Conservation (phyloP, 1,284 basidiomycete species). For the Cystobasidiaceae sp. region DNA sequence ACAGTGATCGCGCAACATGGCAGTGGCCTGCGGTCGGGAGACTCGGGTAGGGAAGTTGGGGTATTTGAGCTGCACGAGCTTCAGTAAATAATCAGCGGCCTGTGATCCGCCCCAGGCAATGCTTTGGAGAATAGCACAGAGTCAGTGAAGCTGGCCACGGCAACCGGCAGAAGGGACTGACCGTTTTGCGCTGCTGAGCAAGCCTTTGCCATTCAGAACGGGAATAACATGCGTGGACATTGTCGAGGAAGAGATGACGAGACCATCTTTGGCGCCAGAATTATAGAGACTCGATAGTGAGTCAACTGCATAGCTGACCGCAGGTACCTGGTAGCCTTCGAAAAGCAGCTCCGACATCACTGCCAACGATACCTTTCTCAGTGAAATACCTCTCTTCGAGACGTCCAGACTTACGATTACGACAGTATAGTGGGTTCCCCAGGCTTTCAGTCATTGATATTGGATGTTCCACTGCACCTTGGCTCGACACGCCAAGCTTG, state of each 20-base stretch:
- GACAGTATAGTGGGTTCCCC: conserved; percentile 81
- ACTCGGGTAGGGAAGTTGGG: conserved; percentile 68
- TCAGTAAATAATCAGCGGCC: conserved; percentile 83
- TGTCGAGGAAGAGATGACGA: conserved; percentile 77
- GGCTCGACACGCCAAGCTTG: conserved; percentile 64
- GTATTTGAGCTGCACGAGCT: conserved; percentile 91
- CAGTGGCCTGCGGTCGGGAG: conserved; percentile 55
- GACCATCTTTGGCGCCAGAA: conserved; percentile 64
- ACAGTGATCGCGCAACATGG: conserved; percentile 84
- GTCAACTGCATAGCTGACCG: conserved; percentile 83
- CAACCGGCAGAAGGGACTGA: conserved; percentile 45
- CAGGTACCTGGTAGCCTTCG: conserved; percentile 84
- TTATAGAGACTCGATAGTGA: conserved; percentile 81
- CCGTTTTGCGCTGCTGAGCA: conserved; percentile 79
- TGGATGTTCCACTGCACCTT: conserved; percentile 71
- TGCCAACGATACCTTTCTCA: conserved; percentile 44
- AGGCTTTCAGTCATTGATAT: conserved; percentile 91
- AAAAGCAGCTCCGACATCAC: conserved; percentile 96
- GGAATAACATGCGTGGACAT: conserved; percentile 83
- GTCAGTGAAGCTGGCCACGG: neutral
- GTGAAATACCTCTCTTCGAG: neutral
- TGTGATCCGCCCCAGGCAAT: conserved; percentile 92
- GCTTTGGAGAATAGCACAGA: conserved; percentile 49
- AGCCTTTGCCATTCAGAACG: conserved; percentile 68
- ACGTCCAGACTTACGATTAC: conserved; percentile 47